Evolutionary conservation across 208 protist genomes (phyloP).

Genomic region (Leishmania arabica): DNA sequence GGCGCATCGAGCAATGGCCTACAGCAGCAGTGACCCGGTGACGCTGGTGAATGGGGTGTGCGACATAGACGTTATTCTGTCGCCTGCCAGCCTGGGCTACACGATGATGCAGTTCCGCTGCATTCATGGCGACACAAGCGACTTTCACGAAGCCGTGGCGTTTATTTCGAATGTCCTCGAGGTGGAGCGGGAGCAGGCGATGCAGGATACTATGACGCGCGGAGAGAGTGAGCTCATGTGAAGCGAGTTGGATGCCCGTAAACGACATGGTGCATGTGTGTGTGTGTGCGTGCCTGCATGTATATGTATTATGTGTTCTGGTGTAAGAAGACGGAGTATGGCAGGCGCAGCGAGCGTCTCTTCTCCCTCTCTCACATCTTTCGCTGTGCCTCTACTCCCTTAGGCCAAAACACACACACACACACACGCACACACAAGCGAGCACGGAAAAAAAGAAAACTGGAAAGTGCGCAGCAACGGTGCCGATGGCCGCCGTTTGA

Average conservation of each 20-base stretch:
- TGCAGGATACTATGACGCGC: constrained; percentile 78
- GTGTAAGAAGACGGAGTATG: not conserved
- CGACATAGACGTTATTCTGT: constrained; percentile 80
- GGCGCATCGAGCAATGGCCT: constrained; percentile 57
- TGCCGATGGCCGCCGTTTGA: not conserved
- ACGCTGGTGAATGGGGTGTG: constrained; percentile 65
- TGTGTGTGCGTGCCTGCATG: not conserved
- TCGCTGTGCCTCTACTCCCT: not conserved
- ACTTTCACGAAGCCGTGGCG: constrained; percentile 86
- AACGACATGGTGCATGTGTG: not conserved
- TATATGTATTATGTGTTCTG: not conserved
- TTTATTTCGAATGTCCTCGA: constrained; percentile 81
- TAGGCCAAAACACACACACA: not conserved
- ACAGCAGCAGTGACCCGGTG: constrained; percentile 45
- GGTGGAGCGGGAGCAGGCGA: constrained; percentile 77
- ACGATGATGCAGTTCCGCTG: constrained; percentile 77
- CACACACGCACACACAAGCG: not conserved
- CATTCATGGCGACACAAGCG: constrained; percentile 82
- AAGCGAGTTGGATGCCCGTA: not conserved
- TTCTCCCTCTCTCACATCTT: not conserved
- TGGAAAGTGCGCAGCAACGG: not conserved
- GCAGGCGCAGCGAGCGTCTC: not conserved
- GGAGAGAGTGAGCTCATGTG: constrained; percentile 89
- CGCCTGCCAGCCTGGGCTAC: constrained; percentile 75
- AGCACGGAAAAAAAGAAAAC: not conserved